Base-by-base conservation (phyloP, 2,329 filamentous ascomycete genomes). In the Elsinoe batatas region DNA sequence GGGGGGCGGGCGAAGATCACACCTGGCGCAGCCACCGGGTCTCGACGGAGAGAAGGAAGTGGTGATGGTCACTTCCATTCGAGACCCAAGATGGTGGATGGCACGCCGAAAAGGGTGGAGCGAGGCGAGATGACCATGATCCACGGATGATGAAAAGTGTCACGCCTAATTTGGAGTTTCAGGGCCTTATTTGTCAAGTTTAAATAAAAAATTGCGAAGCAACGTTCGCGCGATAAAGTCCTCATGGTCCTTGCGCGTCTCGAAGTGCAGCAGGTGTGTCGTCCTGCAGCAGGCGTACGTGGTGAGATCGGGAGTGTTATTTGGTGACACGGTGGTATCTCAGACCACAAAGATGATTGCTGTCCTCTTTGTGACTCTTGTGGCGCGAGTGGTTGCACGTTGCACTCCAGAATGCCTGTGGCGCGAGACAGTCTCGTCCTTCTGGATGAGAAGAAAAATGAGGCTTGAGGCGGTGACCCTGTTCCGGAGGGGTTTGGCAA, bases 81-180 rank as follows among this genome's bases (percentile, higher is more conserved):
- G n/a, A 20, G 10, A 49, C 44, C n/a, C 13, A 3, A 20, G 10
- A 5, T 35, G 26, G 26, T 49, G 26, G 44, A 35, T 15, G 44
- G 26, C 44, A 49, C 44, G 44, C 44, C 44, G 44, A 49, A 26
- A 49, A 15, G 11, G 44, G 47, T 35, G 47, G 35, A 51, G 47
- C 26, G 32, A 51, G 47, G 18, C 47, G 47, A 37, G 33, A 51
- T 30, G 44, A 22, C 38, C 18, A 44, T 44, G 40, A 44, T 17
- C 40, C 44, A 49, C 15, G 44, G 44, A 17, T 49, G 26, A 35
- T 13, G 26, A 44, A 44, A 44, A 44, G 40, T 44, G 40, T 44
- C 40, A 44, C 40, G 12, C 18, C 26, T 30, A 30, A 11, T 33
- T 49, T 49, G 38, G 33, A 51, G 26, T 51, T 51, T 38, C 5